phyloP scores from a whole-genome alignment of 1,284 basidiomycete species.

The Ustilago trichophora region DNA sequence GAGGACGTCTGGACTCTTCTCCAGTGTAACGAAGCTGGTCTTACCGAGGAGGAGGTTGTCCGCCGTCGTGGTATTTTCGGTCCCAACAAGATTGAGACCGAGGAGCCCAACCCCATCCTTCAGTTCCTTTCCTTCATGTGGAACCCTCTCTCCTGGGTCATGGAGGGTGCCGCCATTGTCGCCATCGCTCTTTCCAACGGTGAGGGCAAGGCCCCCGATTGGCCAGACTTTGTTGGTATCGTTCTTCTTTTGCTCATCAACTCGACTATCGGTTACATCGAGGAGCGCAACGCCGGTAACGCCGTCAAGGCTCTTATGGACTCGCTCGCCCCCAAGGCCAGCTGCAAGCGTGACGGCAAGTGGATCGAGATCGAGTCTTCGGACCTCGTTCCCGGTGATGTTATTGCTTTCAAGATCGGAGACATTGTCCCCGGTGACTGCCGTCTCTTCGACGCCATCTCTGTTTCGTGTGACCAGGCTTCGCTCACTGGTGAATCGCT shows the following conservation, averaged over 20 bases:
- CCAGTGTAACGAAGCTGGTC: constrained; percentile 83
- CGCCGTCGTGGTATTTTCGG: constrained; percentile 94
- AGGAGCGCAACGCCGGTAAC: constrained; percentile 95
- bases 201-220: constrained; percentile 84
- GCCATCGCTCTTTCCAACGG: constrained; percentile 97
- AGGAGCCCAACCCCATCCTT: constrained; percentile 76
- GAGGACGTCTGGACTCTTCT: constrained; percentile 96
- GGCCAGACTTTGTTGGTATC: constrained; percentile 98
- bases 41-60: constrained; percentile 77
- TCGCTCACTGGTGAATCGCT: constrained; percentile 98
- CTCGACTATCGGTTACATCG: constrained; percentile 97
- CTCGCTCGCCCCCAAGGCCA: constrained; percentile 95
- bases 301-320: constrained; percentile 99
- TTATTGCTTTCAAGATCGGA: constrained; percentile 85
- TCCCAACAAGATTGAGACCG: constrained; percentile 81
- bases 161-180: constrained; percentile 96
- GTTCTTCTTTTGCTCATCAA: constrained; percentile 90
- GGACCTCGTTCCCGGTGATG: constrained; percentile 89
- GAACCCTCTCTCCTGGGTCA: constrained; percentile 78
- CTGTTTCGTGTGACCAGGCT: constrained; percentile 80
- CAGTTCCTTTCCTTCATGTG: constrained; percentile 67
- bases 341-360: constrained; percentile 72
- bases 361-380: constrained; percentile 74
- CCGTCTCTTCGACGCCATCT: constrained; percentile 80
- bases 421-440: constrained; percentile 88